Evolutionary conservation across 169 alveolate genomes (phyloP).

Genomic region (Eimeria acervulina): DNA sequence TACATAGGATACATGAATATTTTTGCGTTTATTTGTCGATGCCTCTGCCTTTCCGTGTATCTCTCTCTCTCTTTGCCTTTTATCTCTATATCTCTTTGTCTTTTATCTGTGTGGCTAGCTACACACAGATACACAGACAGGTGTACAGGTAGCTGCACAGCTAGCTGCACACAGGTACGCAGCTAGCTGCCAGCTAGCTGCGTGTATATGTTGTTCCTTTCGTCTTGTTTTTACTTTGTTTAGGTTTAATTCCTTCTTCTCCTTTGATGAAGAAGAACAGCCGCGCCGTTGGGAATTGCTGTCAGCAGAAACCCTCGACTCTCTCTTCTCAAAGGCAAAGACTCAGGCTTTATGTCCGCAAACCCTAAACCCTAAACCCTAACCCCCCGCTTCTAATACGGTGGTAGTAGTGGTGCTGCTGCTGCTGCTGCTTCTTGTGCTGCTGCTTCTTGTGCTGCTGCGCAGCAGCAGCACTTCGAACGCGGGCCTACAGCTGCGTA

Average conservation of each 20-base stretch:
- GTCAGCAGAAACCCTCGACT: slow-evolving; percentile 47
- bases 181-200: not conserved
- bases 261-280: slow-evolving; percentile 61
- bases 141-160: not conserved
- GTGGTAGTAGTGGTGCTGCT: no score
- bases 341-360: slow-evolving; percentile 50
- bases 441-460: not conserved
- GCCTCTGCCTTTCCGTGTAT: no score
- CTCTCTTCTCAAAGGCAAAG: slow-evolving; percentile 41
- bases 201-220: not conserved
- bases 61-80: no score
- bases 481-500: not conserved
- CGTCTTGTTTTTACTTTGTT: not conserved
- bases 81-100: not conserved
- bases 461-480: not conserved
- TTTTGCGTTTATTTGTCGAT: no score
- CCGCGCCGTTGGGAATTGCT: slow-evolving; percentile 75
- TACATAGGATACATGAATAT: no score
- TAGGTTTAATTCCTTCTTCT: slow-evolving; percentile 44
- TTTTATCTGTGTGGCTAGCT: not conserved
- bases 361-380: no score
- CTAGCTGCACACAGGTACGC: not conserved
- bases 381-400: no score
- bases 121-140: not conserved
- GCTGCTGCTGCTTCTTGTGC: slow-evolving; percentile 1